phyloP scores from a whole-genome alignment of 2,329 filamentous ascomycete genomes.

The Hypoxylon sp. region DNA sequence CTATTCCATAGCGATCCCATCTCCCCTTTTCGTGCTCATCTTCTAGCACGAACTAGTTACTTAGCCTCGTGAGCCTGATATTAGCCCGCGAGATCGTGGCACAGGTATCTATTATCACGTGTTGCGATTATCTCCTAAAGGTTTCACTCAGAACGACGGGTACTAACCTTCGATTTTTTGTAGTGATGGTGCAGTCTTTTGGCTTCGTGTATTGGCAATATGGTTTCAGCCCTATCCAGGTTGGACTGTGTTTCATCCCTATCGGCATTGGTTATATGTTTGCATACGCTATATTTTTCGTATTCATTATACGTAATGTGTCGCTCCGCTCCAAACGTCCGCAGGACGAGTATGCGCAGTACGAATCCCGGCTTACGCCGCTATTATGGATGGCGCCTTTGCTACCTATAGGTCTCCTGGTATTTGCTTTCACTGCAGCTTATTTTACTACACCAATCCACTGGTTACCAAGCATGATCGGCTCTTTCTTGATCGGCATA shows the following conservation, averaged over 20 bases:
- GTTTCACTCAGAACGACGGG: neutral
- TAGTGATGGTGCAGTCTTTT: slow-evolving; percentile 79
- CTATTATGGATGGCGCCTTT: slow-evolving; percentile 74
- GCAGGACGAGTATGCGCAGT: slow-evolving; percentile 72
- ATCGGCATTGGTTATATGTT: slow-evolving; percentile 77
- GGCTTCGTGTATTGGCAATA: slow-evolving; percentile 77
- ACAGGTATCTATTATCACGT: neutral
- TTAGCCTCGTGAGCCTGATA: neutral
- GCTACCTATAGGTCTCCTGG: slow-evolving; percentile 76
- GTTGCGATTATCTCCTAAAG: neutral
- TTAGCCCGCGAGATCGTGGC: neutral
- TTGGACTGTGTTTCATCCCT: slow-evolving; percentile 75
- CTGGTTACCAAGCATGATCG: slow-evolving; percentile 79
- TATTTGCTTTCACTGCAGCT: slow-evolving; percentile 78
- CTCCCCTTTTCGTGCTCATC: neutral
- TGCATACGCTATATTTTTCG: slow-evolving; percentile 72
- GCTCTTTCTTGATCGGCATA: slow-evolving; percentile 76
- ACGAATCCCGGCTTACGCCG: slow-evolving; percentile 77
- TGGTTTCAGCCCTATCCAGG: slow-evolving; percentile 69
- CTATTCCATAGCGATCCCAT: neutral
- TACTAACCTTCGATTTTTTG: slow-evolving; percentile 10
- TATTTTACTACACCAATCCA: slow-evolving; percentile 69
- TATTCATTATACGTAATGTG: slow-evolving; percentile 69
- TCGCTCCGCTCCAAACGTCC: slow-evolving; percentile 66
- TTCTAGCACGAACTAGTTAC: too few species aligned